A percentile compares a stretch with the other conserved stretches of the same genome.
These are phyloP conservation scores for Mycena albidolilacea DNA, from an alignment of 768 basidiomycete species.

Conservation along the genomic window DNA sequence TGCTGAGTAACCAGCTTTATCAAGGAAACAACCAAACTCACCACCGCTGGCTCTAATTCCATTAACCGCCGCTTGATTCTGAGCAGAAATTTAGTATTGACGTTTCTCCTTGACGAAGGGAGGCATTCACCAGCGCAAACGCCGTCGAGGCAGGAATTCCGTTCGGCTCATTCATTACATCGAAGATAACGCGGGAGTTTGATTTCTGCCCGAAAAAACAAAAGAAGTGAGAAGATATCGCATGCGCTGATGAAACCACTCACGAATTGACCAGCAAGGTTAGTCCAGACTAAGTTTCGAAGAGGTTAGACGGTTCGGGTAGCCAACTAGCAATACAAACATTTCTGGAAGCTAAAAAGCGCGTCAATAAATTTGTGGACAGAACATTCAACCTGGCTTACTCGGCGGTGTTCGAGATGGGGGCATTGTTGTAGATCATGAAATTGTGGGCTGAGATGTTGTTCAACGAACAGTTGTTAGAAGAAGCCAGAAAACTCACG, in stretches of 20 bases:
- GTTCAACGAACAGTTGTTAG: neutral
- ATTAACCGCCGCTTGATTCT: constrained; percentile 78
- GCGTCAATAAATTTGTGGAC: constrained; percentile 4
- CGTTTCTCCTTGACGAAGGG: neutral
- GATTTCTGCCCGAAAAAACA: constrained; percentile 50
- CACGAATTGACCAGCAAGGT: constrained; percentile 69
- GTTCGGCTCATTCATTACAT: constrained; percentile 58
- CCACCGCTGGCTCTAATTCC: constrained; percentile 71
- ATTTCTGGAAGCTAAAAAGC: constrained; percentile 61
- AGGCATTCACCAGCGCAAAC: constrained; percentile 59
- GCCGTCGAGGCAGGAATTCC: constrained; percentile 68
- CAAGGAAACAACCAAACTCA: neutral
- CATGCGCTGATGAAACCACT: constrained; percentile 38
- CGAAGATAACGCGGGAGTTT: constrained; percentile 72
- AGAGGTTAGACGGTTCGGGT: neutral
- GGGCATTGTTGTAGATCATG: constrained; percentile 69
- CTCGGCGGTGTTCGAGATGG: constrained; percentile 65
- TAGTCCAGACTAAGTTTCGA: constrained; percentile 64
- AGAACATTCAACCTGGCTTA: constrained; percentile 46
- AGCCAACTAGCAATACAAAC: constrained; percentile 48
- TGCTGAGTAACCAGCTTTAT: neutral
- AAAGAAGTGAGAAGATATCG: neutral
- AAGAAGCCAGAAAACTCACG: constrained; percentile 52
- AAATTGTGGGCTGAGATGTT: constrained; percentile 66
- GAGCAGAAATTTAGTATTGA: constrained; percentile 1